Base-by-base conservation (phyloP, 441 rosid species). In the Erodium texanum region DNA sequence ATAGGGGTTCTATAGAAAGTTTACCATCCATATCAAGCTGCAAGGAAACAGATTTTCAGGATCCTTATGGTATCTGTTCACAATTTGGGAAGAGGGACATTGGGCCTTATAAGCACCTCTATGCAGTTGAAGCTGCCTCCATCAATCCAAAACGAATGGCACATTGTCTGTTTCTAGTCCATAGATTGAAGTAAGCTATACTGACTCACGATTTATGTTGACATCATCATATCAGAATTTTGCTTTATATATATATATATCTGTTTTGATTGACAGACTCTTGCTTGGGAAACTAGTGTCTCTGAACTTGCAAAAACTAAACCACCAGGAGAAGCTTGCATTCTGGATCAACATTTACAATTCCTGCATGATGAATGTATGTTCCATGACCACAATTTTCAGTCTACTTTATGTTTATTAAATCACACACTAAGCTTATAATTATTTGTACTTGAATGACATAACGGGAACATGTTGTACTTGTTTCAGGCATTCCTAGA, bases 291-390 rank as follows among this genome's bases (percentile, higher is more conserved):
- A 74, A 66, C 85, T 92, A 67, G 81, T 82, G 19, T 69, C 78
- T 29, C 80, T 84, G 68, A 83, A 76, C 75, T 76, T 90, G 71
- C 73, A 77, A 73, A 81, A 81, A 68, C 88, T 87, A 62, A 87
- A 72, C 62, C 96, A 88, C 74, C 97, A 90, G 66, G 89, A 88
- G 84, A 92, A 88, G 79, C 88, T 92, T 72, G 96, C 96, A 15
- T 48, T 48, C 54, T 48, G 54, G 54, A 48, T 48, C 54, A 50
- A 50, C 8, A 18, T 82, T 65, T 92, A 92, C 78, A 92, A 90
- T 63, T 82, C 92, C 65, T 90, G 93, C 84, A 85, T 87, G 87
- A 86, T 92, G 96, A 89, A 90, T 78, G 96, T 84, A 79, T 9
- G 87, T 64, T 72, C 64, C 41, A 24, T 50, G 2, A n/a, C 19